Base-by-base conservation (phyloP, 768 basidiomycete species). In the Rhodotorula taiwanensis region DNA sequence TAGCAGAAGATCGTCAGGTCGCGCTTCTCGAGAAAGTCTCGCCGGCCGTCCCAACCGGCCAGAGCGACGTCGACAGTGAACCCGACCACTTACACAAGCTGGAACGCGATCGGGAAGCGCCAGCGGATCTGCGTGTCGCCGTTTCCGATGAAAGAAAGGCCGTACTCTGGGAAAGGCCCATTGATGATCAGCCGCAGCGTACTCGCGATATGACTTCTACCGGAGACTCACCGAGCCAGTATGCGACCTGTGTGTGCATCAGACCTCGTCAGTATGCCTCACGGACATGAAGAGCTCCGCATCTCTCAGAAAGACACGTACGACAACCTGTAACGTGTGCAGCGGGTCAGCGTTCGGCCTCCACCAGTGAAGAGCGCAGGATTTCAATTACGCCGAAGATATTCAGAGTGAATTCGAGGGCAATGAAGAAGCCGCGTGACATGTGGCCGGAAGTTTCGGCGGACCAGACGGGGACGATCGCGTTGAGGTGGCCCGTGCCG, bases 401-500 rank as follows among this genome's bases (percentile, higher is more conserved):
- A 45, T 69, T 71, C 20, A 70, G 47, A 23, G 50, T 39, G 44
- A 67, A 67, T 43, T 73, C 72, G 48, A 74, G 62, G 6, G 63
- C 73, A 18, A 75, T 53, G 36, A 68, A 48, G 30, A 53, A 53
- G 2, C 74, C 74, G 49, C 74, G 64, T 5, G 67, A 52, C 36
- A 59, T 50, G 53, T 73, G 72, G 21, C 58, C 59, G 7, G 70
- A 62, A 5, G 63, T 57, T 51, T 75, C 74, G 25, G 72, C 69
- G 14, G 57, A 54, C 55, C 72, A 71, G 8, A 74, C 48, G 8
- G 74, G 74, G 1, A 73, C 63, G 58, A 75, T 70, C n/a, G 65
- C 69, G 52, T 73, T 73, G 21, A 75, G 54, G 30, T 56, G 49
- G 4, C 74, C 73, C 9, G 67, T 69, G 42, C 64, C 64, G n/a